Percentiles rank a stretch among this genome's conserved stretches.
phyloP scores from a whole-genome alignment of 1,139 yeast species.

The Pichia sp. region DNA sequence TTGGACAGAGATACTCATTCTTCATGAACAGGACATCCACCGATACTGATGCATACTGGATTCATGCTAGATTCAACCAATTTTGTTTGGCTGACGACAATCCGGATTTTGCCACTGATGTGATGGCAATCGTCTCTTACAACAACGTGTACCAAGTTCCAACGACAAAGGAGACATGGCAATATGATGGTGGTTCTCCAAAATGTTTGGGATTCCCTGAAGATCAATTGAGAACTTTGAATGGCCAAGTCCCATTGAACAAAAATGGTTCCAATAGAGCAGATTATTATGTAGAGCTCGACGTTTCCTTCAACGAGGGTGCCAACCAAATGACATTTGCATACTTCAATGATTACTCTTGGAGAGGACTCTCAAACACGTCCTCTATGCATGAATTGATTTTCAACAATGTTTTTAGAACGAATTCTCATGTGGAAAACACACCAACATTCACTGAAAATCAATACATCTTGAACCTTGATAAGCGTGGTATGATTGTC shows the following conservation, averaged over 20 bases:
- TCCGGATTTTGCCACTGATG: constrained; percentile 30
- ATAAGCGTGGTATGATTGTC: constrained; percentile 29
- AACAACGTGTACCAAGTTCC: constrained; percentile 14
- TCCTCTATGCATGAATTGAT: constrained; percentile 13
- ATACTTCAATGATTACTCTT: constrained; percentile 13
- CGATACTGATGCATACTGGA: constrained; percentile 14
- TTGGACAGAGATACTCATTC: constrained; percentile 66
- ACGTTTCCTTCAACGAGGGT: constrained; percentile 19
- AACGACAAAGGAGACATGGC: constrained; percentile 15
- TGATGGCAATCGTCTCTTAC: constrained; percentile 30
- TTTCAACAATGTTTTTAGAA: constrained; percentile 5
- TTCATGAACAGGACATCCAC: constrained; percentile 43
- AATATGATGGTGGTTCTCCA: constrained; percentile 29
- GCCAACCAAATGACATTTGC: constrained; percentile 11
- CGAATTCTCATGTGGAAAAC: constrained; percentile 5
- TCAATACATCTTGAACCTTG: constrained; percentile 12
- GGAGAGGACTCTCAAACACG: constrained; percentile 6
- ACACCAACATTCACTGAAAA: constrained; percentile 5
- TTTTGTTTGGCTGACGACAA: constrained; percentile 32
- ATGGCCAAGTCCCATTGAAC: constrained; percentile 17
- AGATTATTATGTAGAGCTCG: constrained; percentile 19
- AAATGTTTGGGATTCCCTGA: constrained; percentile 30
- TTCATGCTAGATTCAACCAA: constrained; percentile 28
- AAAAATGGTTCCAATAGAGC: constrained; percentile 21
- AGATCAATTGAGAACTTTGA: constrained; percentile 24